Base-by-base conservation (phyloP, 768 basidiomycete genomes). In the Tephrocybe sp. region DNA sequence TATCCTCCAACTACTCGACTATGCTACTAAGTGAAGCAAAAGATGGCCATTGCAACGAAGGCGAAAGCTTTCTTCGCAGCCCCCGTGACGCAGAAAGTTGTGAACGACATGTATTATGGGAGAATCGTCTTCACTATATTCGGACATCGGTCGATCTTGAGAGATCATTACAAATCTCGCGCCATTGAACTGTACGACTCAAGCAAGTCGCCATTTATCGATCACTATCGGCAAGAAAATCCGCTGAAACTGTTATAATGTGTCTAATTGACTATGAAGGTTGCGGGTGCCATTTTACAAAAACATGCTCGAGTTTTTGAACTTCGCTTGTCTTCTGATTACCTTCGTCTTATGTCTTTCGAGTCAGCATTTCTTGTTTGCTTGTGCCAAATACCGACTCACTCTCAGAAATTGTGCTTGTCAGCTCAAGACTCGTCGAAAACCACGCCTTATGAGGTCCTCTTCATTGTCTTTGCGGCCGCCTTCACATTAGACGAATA, bases 401-500 rank as follows among this genome's bases (percentile, higher is more conserved):
- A 30, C 28, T 30, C 28, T 30, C 28, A 30, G 11, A 30, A 30
- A 30, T 36, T 39, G 38, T 8, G 6, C n/a, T 17, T 36, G n/a
- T 12, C 58, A 93, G 90, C 79, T 46, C 81, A 81, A 53, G 74
- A 89, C 58, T 64, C 74, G 18, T 60, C 76, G 0, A 59, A 66
- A 9, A 55, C 87, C 43, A 83, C 81, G 23, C 57, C 67, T 6
- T 87, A 85, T 73, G 94, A 97, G 63, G 63, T 74, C 17, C 68
- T 83, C 9, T 95, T 95, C 63, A 78, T 92, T 43, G 58, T 93
- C 11, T 86, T 92, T 58, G 86, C 85, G 0, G 68, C 76, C 4
- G 92, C 92, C 1, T 93, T 96, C 58, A 72, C 85, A 3, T 66
- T 97, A 33, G 89, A 90, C 53, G 93, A 96, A 67, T 94, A 95